Percentiles rank a stretch among this genome's conserved stretches.
phyloP scores from a whole-genome alignment of 2,329 filamentous ascomycete species.

The Clonostachys solani region DNA sequence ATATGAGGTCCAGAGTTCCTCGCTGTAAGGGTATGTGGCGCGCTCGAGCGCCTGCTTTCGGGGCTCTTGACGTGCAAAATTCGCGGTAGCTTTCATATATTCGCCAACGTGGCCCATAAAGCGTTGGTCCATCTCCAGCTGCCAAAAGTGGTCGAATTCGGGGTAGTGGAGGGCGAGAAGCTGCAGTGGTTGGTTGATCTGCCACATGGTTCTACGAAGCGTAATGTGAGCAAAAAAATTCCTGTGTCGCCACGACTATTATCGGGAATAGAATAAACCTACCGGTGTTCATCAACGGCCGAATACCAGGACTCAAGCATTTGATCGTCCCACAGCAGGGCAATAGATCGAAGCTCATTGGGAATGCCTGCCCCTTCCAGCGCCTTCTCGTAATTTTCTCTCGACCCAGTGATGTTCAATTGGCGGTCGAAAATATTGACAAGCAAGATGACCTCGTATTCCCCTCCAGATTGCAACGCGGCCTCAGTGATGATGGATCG shows the following conservation, averaged over 20 bases:
- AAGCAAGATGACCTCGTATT: conserved; percentile 60
- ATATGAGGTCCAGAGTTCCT: conserved; percentile 43
- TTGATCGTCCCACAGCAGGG: conserved; percentile 65
- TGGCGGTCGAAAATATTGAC: conserved; percentile 56
- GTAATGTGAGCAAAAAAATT: not conserved
- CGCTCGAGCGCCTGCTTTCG: conserved; percentile 56
- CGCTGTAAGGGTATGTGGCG: conserved; percentile 51
- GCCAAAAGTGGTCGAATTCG: conserved; percentile 27
- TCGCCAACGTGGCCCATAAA: conserved; percentile 22
- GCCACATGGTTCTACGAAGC: conserved; percentile 15
- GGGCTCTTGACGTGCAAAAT: conserved; percentile 46
- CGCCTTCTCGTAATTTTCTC: conserved; percentile 45
- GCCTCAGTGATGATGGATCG: conserved; percentile 63
- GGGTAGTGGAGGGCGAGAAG: conserved; percentile 24
- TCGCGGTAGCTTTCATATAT: conserved; percentile 16
- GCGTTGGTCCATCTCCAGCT: conserved; percentile 41
- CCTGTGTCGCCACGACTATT: not conserved
- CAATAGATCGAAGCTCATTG: conserved; percentile 64
- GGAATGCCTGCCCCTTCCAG: conserved; percentile 47
- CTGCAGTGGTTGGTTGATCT: conserved; percentile 25
- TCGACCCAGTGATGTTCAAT: conserved; percentile 49
- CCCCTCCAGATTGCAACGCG: conserved; percentile 53
- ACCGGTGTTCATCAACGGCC: conserved; percentile 46
- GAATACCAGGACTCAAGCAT: conserved; percentile 65
- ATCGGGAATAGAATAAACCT: conserved; percentile 2